A percentile compares a stretch with the other conserved stretches of the same genome.
These are phyloP conservation scores for Lipomyces lipofer DNA, from an alignment of 805 yeast genomes.

Conservation along the genomic window DNA sequence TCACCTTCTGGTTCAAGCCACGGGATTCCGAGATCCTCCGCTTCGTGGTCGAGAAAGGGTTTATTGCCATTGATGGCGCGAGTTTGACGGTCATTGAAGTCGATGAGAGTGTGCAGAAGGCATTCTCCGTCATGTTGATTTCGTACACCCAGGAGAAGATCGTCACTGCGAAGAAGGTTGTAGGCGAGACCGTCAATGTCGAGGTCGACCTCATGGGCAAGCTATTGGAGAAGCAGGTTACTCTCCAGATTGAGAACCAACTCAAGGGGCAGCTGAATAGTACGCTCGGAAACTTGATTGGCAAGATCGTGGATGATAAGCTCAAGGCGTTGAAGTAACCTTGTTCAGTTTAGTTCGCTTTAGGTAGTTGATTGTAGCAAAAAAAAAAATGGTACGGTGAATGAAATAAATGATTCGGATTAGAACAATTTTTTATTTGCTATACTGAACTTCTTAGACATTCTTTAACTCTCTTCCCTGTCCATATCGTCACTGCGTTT, in stretches of 20 bases:
- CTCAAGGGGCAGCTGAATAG: conserved; percentile 54
- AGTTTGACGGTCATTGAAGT: conserved; percentile 85
- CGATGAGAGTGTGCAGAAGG: conserved; percentile 49
- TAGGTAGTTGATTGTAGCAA: background rate
- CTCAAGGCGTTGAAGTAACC: conserved; percentile 31
- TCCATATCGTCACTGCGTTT: conserved; percentile 50
- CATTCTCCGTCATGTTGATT: conserved; percentile 85
- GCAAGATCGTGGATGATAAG: conserved; percentile 49
- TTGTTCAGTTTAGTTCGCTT: background rate
- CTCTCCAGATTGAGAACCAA: conserved; percentile 45
- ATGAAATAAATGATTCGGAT: background rate
- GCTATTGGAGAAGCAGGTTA: conserved; percentile 83
- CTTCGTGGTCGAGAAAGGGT: conserved; percentile 93
- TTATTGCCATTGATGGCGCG: conserved; percentile 89
- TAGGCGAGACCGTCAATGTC: conserved; percentile 73
- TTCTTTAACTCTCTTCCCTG: conserved; percentile 42
- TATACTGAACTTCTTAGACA: background rate
- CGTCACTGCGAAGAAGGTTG: conserved; percentile 58
- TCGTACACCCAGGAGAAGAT: conserved; percentile 87
- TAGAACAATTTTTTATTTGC: background rate
- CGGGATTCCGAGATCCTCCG: conserved; percentile 47
- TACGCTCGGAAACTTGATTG: conserved; percentile 52
- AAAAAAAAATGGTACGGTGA: background rate
- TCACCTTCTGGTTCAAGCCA: conserved; percentile 71
- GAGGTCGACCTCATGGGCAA: conserved; percentile 97